Base-by-base conservation (phyloP, 2,329 filamentous ascomycete genomes). In the Atkinsonella texensis region DNA sequence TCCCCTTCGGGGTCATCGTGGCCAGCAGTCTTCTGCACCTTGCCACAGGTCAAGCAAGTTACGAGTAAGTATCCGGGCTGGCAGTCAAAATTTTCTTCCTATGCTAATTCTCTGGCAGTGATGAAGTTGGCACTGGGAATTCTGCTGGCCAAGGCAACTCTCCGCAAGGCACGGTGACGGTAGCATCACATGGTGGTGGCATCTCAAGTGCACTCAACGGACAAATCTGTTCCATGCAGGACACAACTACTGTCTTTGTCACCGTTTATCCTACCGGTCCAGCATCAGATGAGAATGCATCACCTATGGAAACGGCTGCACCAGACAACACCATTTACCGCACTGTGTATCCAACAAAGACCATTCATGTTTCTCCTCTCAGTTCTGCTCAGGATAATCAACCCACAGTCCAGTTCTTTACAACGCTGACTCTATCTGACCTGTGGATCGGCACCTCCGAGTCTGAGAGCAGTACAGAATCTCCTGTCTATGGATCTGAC, bases 181-280 rank as follows among this genome's bases (percentile, higher is more conserved):
- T 53, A 23, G 50, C 41, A 18, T 48, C 45, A 33, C 48, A 49
- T 38, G 42, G 43, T 38, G 42, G 41, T 32, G 51, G 53, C 38
- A 48, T 46, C 38, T 50, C 54, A 4, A 51, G 41, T 28, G 53
- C 42, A 4, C 23, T 46, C 35, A 46, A 44, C 46, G 55, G 43
- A 41, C 59, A 63, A 46, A 72, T 67, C 23, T 77, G 75, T 57
- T 63, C 67, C 54, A 53, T 65, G 41, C 59, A 66, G 52, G 61
- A 61, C 8, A 70, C 69, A 38, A 68, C 65, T 38, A 77, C 74
- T 40, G 67, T 77, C 54, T 73, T 75, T 57, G 62, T 78, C 56
- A 76, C 75, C 35, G 63, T 76, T 48, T 66, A 65, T 49, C 66
- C 69, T 13, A 61, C 63, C 52, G 60, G 57, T 44, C 55, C 65